These are phyloP conservation scores for Stagonosporopsis rhizophila DNA, from an alignment of 2,329 filamentous ascomycete genomes.

Conservation along the genomic window DNA sequence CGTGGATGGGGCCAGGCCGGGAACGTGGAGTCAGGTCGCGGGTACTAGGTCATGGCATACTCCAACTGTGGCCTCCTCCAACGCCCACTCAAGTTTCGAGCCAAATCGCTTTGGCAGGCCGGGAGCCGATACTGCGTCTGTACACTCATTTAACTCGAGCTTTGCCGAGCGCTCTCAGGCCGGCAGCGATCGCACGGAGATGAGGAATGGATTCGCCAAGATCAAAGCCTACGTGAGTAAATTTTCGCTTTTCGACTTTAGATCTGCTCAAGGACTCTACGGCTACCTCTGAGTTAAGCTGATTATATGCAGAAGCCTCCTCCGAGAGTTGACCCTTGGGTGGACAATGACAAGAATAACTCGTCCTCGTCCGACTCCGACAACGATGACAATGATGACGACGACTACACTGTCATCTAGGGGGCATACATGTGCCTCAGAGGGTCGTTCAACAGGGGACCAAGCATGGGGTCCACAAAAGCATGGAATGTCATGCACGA, in stretches of 20 bases:
- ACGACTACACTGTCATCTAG: slow-evolving; percentile 31
- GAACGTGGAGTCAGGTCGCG: slow-evolving; percentile 21
- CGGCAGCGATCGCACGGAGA: slow-evolving; percentile 1
- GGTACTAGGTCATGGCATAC: slow-evolving; percentile 37
- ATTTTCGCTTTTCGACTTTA: too few relatives aligned
- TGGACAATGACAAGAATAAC: slow-evolving; percentile 55
- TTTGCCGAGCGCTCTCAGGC: slow-evolving; percentile 34
- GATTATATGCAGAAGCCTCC: slow-evolving; percentile 24
- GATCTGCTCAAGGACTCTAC: background rate
- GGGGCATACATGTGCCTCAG: background rate
- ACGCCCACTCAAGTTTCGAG: slow-evolving; percentile 27
- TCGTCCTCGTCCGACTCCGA: slow-evolving; percentile 45
- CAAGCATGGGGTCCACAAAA: background rate
- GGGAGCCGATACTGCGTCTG: slow-evolving; percentile 22
- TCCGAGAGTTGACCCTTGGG: background rate
- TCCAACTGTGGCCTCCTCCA: slow-evolving; percentile 17
- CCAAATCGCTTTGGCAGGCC: slow-evolving; percentile 31
- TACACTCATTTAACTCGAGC: slow-evolving; percentile 32
- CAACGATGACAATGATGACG: slow-evolving; percentile 45
- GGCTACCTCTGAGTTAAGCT: slow-evolving; percentile 25
- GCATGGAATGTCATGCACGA: background rate
- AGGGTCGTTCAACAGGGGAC: background rate
- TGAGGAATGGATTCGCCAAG: slow-evolving; percentile 36
- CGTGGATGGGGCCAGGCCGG: slow-evolving; percentile 5
- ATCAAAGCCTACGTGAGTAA: slow-evolving; percentile 40